A percentile compares a stretch with the other conserved stretches of the same genome.
Evolutionary conservation across 192 early-diverging fungal genomes (phyloP).

Genomic region (Spinellus fusiger): DNA sequence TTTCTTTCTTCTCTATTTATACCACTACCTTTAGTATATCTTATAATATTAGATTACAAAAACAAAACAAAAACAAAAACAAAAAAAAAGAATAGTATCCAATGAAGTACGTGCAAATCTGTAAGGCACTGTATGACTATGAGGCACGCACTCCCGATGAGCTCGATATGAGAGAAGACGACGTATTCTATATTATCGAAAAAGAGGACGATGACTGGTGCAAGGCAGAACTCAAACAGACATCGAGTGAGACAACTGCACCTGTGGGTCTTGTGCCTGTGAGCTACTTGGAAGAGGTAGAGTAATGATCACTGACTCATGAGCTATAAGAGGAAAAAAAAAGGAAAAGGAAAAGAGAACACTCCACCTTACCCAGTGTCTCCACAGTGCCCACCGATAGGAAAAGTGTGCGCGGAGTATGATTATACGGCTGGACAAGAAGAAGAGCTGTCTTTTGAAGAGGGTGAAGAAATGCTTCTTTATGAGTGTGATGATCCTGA

Average conservation of each 20-base stretch:
- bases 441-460: conserved; percentile 79
- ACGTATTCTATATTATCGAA: conserved; percentile 81
- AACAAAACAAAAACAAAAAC: too few relatives aligned
- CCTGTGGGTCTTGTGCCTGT: conserved; percentile 81
- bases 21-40: too few relatives aligned
- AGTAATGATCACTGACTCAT: not conserved
- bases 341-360: not conserved
- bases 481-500: conserved; percentile 84
- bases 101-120: conserved; percentile 50
- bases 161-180: conserved; percentile 79
- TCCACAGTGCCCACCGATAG: conserved; percentile 50
- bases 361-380: not conserved
- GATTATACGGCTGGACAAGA: conserved; percentile 78
- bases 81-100: too few relatives aligned
- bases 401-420: conserved; percentile 63
- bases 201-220: conserved; percentile 91
- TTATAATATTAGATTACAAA: too few relatives aligned
- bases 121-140: conserved; percentile 87
- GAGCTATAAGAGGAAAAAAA: not conserved
- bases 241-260: conserved; percentile 35
- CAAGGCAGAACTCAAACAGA: conserved; percentile 68
- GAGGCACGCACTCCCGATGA: conserved; percentile 79
- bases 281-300: conserved; percentile 77
- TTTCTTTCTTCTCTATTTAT: too few relatives aligned
- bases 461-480: conserved; percentile 66